Evolutionary conservation across 352 stramenopile species (phyloP).

Genomic region (Aphanomyces astaci): DNA sequence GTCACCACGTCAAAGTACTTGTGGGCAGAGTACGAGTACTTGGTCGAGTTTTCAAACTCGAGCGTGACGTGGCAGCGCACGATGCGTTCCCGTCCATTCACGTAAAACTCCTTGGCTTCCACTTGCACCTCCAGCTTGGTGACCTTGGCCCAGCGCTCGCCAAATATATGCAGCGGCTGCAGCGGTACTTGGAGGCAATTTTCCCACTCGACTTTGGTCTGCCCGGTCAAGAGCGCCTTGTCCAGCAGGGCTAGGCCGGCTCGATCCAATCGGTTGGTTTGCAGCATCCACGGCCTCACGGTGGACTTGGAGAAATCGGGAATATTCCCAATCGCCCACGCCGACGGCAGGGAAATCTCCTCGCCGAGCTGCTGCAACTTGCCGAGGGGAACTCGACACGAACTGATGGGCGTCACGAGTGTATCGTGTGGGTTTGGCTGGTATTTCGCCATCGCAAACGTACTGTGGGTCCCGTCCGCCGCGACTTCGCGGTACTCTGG

Average conservation of each 20-base stretch:
- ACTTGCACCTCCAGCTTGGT: background rate
- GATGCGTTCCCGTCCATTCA: background rate
- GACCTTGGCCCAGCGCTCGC: background rate
- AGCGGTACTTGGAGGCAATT: background rate
- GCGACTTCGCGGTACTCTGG: conserved; percentile 19
- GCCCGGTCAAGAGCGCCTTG: background rate
- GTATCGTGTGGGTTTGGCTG: conserved; percentile 39
- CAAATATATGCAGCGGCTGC: background rate
- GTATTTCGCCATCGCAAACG: conserved; percentile 43
- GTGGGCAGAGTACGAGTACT: background rate
- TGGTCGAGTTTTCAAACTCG: background rate
- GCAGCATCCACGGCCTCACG: background rate
- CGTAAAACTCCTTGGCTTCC: background rate
- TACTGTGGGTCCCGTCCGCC: conserved; percentile 48
- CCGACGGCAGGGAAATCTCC: conserved; percentile 30
- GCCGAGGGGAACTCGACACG: conserved; percentile 44
- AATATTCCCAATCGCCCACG: background rate
- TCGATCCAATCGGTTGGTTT: background rate
- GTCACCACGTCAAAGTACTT: background rate
- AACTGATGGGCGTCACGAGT: conserved; percentile 49
- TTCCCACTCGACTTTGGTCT: background rate
- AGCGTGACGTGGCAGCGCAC: background rate
- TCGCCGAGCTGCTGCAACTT: conserved; percentile 38
- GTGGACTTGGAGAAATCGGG: background rate
- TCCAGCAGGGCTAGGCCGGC: background rate